Evolutionary conservation across 129 eudicot genomes (phyloP).

Genomic region (Glebionis coronaria): DNA sequence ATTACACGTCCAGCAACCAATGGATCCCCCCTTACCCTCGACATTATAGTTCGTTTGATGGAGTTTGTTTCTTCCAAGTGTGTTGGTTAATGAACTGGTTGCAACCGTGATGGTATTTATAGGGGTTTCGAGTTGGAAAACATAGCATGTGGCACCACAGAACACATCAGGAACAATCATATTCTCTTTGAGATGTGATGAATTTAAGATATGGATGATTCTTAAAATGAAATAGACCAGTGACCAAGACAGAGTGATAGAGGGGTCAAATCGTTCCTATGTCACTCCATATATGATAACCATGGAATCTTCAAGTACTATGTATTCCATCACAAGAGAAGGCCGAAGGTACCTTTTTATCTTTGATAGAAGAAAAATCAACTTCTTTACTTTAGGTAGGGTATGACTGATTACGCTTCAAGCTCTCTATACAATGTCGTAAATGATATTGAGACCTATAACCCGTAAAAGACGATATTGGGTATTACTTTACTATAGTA

Average conservation of each 20-base stretch:
- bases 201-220: conserved; percentile 18
- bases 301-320: conserved; percentile 22
- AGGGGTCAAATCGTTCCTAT: conserved; percentile 14
- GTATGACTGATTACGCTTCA: too few relatives aligned
- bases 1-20: conserved; percentile 57
- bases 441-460: too few relatives aligned
- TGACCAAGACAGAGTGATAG: conserved; percentile 26
- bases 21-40: conserved; percentile 57
- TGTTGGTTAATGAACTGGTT: conserved; percentile 9
- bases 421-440: too few relatives aligned
- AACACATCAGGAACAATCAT: conserved; percentile 19
- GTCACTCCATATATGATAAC: conserved; percentile 1
- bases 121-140: conserved; percentile 20
- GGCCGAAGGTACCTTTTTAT: too few relatives aligned
- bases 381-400: too few relatives aligned
- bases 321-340: conserved; percentile 1
- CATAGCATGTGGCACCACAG: conserved; percentile 24
- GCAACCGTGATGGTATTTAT: conserved; percentile 27
- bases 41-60: conserved; percentile 29
- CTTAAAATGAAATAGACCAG: conserved; percentile 24
- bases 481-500: conserved; percentile 7
- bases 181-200: conserved; percentile 25
- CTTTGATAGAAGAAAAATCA: too few relatives aligned
- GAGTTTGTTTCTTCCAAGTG: not conserved
- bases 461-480: too few relatives aligned